Conservation (phyloP, 768 basidiomycete species). For the Tulasnella sp. region DNA sequence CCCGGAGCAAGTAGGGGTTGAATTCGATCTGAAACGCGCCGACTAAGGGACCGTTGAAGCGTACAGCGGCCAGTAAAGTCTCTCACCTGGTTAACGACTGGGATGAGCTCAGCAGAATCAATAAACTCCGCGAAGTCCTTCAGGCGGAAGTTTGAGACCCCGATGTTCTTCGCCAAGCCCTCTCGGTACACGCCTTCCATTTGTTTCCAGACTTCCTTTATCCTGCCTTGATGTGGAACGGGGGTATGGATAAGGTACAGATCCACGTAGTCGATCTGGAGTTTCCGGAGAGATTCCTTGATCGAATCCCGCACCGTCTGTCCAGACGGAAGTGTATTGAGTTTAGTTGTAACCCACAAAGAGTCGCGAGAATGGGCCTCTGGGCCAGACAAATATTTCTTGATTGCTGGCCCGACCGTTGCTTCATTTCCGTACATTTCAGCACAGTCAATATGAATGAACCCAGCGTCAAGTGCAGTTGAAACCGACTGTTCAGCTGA, state of each 20-base stretch:
- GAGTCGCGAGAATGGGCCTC: slow-evolving; percentile 32
- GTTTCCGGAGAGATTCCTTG: slow-evolving; percentile 34
- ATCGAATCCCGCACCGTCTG: slow-evolving; percentile 32
- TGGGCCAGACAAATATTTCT: slow-evolving; percentile 24
- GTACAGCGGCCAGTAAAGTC: not conserved
- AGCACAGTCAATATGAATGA: slow-evolving; percentile 35
- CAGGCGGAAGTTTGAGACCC: slow-evolving; percentile 40
- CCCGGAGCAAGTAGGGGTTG: slow-evolving; percentile 38
- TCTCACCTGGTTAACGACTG: slow-evolving; percentile 38
- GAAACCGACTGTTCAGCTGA: not conserved
- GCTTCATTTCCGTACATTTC: slow-evolving; percentile 36
- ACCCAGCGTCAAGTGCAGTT: slow-evolving; percentile 33
- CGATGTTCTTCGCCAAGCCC: slow-evolving; percentile 39
- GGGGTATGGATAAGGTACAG: slow-evolving; percentile 37
- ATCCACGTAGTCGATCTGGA: slow-evolving; percentile 35
- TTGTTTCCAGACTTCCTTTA: slow-evolving; percentile 34
- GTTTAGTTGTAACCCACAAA: slow-evolving; percentile 35
- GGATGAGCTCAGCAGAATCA: slow-evolving; percentile 34
- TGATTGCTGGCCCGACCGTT: slow-evolving; percentile 35
- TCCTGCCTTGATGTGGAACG: slow-evolving; percentile 24
- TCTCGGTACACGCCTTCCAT: slow-evolving; percentile 34
- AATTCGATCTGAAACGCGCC: slow-evolving; percentile 36
- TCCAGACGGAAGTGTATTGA: slow-evolving; percentile 23
- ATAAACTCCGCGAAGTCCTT: slow-evolving; percentile 37
- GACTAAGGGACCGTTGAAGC: not conserved